Conservation (phyloP, 2,329 filamentous ascomycete species). For the Byssoonygena ceratinophila region DNA sequence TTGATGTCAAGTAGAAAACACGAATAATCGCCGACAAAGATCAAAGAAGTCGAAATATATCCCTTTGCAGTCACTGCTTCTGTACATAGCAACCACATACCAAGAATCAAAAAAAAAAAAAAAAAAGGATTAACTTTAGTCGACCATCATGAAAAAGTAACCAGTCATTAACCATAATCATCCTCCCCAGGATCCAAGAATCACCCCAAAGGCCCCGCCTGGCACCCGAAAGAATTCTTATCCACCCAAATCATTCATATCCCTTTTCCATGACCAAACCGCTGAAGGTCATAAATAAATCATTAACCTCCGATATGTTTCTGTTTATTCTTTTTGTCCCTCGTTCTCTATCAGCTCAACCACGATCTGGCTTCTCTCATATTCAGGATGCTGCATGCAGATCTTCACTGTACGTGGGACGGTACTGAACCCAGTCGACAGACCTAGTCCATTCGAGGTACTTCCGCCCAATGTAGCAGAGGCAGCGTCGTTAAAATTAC, state of each 20-base stretch:
- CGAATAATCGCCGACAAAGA: not conserved
- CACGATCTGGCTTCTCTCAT: conserved; percentile 73
- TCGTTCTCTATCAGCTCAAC: conserved; percentile 89
- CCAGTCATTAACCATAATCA: conserved; percentile 4
- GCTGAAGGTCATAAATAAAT: not conserved
- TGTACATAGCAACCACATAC: not conserved
- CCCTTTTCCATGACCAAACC: not conserved
- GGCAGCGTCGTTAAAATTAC: conserved; percentile 19
- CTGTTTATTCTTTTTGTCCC: conserved; percentile 51
- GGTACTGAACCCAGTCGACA: conserved; percentile 25
- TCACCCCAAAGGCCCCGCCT: not conserved
- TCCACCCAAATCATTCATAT: not conserved
- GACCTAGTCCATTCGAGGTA: conserved; percentile 27
- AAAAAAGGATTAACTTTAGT: not conserved
- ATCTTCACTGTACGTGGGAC: conserved; percentile 73
- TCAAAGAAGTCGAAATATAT: not conserved
- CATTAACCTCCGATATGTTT: not conserved
- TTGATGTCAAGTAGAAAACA: no score
- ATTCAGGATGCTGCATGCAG: conserved; percentile 85
- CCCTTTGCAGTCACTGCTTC: not conserved
- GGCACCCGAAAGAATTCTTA: not conserved
- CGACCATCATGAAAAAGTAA: not conserved
- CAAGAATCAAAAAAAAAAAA: not conserved
- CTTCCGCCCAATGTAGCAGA: conserved; percentile 21
- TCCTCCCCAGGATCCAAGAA: not conserved